These are phyloP conservation scores for Cadophora luteo-olivacea DNA, from an alignment of 2,329 filamentous ascomycete species.

Conservation along the genomic window DNA sequence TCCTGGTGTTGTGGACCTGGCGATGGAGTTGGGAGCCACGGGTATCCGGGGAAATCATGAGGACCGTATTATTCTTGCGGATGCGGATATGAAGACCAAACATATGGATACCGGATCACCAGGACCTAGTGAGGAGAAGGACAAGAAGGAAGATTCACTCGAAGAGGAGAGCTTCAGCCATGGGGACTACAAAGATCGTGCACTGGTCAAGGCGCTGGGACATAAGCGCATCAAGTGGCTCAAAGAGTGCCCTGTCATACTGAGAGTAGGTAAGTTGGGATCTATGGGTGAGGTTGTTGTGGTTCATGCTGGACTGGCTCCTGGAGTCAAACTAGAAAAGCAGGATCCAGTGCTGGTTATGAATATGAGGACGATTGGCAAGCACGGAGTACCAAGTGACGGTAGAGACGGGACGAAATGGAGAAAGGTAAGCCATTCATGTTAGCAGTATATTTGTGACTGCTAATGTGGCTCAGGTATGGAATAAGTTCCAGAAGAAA, in stretches of 20 bases:
- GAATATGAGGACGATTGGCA: conserved; percentile 77
- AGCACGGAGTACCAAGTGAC: conserved; percentile 41
- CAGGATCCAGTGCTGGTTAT: conserved; percentile 84
- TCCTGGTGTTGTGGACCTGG: conserved; percentile 75
- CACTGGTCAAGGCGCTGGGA: conserved; percentile 39
- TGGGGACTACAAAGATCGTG: conserved; percentile 42
- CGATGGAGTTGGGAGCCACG: conserved; percentile 75
- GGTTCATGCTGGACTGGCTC: conserved; percentile 86
- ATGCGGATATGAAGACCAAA: conserved; percentile 49
- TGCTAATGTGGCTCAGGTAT: conserved; percentile 49
- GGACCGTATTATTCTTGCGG: conserved; percentile 78
- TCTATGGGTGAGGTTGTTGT: conserved; percentile 70
- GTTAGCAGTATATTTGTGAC: neutral
- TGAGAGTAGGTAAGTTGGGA: conserved; percentile 70
- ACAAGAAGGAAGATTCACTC: conserved; percentile 36
- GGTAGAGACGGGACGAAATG: conserved; percentile 39
- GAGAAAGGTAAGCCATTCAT: conserved; percentile 40
- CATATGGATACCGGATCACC: conserved; percentile 42
- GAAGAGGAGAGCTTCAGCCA: conserved; percentile 39
- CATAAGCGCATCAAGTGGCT: conserved; percentile 72
- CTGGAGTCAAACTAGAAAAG: conserved; percentile 70
- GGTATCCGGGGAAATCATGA: conserved; percentile 94
- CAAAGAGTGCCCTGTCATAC: conserved; percentile 75
- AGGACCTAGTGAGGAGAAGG: conserved; percentile 41
- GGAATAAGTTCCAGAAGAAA: conserved; percentile 58